phyloP scores from a whole-genome alignment of 768 basidiomycete species.

The Lyophyllum semitale region DNA sequence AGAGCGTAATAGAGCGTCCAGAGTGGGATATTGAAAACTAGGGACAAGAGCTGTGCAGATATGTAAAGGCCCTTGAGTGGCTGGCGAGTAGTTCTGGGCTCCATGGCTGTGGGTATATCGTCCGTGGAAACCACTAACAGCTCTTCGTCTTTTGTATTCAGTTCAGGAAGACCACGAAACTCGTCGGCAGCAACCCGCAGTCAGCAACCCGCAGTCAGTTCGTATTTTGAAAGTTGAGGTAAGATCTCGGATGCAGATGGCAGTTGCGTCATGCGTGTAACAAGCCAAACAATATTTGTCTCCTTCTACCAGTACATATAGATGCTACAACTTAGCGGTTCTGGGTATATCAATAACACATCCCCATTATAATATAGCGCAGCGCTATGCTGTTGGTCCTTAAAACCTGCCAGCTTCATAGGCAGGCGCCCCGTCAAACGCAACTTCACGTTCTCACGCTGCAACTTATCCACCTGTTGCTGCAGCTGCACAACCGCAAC shows the following conservation, averaged over 20 bases:
- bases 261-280: no score
- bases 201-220: not conserved
- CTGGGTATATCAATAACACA: not conserved
- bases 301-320: not conserved
- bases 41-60: not conserved
- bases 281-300: not conserved
- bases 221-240: no score
- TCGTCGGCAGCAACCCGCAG: not conserved
- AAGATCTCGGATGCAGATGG: no score
- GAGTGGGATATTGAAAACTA: slow-evolving; percentile 6
- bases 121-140: not conserved
- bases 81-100: not conserved
- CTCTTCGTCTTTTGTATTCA: not conserved
- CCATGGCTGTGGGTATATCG: not conserved
- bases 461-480: slow-evolving; percentile 9
- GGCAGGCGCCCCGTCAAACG: slow-evolving; percentile 5
- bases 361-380: not conserved
- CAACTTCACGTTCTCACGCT: slow-evolving; percentile 12
- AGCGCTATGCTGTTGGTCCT: not conserved
- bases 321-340: not conserved
- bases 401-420: slow-evolving; percentile 8
- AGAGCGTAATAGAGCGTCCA: slow-evolving; percentile 19
- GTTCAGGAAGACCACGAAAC: not conserved
- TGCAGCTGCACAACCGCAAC: slow-evolving; percentile 3
- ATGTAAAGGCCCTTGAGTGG: not conserved